Base-by-base conservation (phyloP, 176 grass and related monocot genomes). In the Avena atlantica region DNA sequence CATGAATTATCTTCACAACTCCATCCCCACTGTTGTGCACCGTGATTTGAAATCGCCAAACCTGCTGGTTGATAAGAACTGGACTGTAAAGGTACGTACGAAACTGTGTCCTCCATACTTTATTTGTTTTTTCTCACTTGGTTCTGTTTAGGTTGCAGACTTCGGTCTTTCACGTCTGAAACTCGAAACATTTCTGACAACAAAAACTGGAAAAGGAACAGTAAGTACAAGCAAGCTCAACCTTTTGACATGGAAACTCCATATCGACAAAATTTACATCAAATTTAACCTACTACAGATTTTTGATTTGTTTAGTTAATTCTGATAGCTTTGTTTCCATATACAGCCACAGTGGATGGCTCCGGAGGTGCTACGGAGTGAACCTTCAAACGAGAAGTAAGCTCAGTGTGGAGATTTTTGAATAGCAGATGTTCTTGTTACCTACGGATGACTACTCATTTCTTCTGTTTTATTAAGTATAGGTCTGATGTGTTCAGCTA, bases 311-410 rank as follows among this genome's bases (percentile, higher is more conserved):
- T 82, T 59, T 87, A 83, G 34, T 55, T 65, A 69, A 65, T 85
- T 81, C 45, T 90, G 27, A 44, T 78, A 62, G n/a, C 76, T 9
- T 81, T n/a, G 9, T 17, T 85, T 81, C 12, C 57, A 49, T 88
- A 67, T 88, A 20, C 85, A 96, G 96, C 96, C 96, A 23, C 96
- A 98, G 79, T 98, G 96, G 96, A 98, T 98, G 96, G 96, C 96
- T 78, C 96, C 96, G 24, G 93, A 98, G 93, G 92, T 91, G 53
- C 59, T 98, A 81, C 89, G 92, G 37, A 96, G 94, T 87, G 96
- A 98, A 87, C 96, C 94, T 84, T 92, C 93, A 78, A 89, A 96
- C 31, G 96, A 98, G 52, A 98, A 98, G 96, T 96, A 93, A 19
- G 80, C 80, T 62, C 1, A 24, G 11, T 1, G 12, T 79, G 12